Base-by-base conservation (phyloP, 352 stramenopile species). In the Plasmopara halstedii region DNA sequence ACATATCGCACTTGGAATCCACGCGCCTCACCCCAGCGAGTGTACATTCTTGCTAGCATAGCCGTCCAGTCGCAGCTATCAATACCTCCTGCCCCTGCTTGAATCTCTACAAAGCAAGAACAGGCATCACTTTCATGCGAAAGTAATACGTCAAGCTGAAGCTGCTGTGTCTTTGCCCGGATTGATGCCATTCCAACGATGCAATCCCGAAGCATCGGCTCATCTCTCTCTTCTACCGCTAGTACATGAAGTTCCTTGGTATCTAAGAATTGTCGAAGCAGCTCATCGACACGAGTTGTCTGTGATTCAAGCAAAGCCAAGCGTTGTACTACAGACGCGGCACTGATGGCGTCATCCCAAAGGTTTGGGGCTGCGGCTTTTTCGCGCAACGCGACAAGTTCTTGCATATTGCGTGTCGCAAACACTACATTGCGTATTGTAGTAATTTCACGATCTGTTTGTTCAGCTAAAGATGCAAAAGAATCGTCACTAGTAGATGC, bases 31-130 rank as follows among this genome's bases (percentile, higher is more conserved):
- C 55, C 62, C 78, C 71, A 88, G 2, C 90, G 73, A 35, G 67
- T 54, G 62, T 99, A 99, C 96, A 99, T 99, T 33, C 89, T 78
- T 41, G 89, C 69, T 17, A 99, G 63, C 73, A 98, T 98, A 14
- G 73, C 73, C 5, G 94, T 94, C 94, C 94, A 99, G 65, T 99
- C 96, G 41, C 88, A 96, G 42, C 86, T 94, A 64, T 99, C 96
- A 0, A 84, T 97, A 13, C 96, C 96, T 44, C 96, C 76, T 19
- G 79, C 79, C n/a, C 79, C 79, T 3, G 76, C 79, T 53, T 86
- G 72, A 33, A 88, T 87, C 57, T 91, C 79, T 15, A 91, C 34
- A 42, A 88, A 91, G 51, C 79, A 91, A 29, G 73, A 79, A 17
- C 67, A 60, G 20, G 60, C 25, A 27, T 87, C 79, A 32, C 69